Conservation (phyloP, 495 filamentous ascomycete genomes). For the Immersiella caudata region DNA sequence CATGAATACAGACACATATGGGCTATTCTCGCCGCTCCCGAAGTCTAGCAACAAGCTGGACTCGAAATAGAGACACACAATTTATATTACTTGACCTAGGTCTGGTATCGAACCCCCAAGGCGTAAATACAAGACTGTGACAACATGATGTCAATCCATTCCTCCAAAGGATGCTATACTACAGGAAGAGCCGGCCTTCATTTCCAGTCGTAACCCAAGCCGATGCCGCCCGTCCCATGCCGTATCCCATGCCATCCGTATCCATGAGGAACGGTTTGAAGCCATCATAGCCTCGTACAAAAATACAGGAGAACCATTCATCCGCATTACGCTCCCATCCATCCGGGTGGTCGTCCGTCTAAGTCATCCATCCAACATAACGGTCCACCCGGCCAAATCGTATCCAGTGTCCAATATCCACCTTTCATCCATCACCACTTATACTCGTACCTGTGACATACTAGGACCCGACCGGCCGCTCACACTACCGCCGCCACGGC, state of each 20-base stretch:
- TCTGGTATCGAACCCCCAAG: not conserved
- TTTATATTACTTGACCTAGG: not conserved
- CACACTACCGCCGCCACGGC: slow-evolving; percentile 43
- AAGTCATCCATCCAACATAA: not conserved
- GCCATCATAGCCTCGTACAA: slow-evolving; percentile 23
- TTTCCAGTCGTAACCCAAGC: slow-evolving; percentile 3
- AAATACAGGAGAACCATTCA: slow-evolving; percentile 2
- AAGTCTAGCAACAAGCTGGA: not conserved
- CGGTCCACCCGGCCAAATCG: not conserved
- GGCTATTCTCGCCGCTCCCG: not conserved
- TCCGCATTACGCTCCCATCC: slow-evolving; percentile 1
- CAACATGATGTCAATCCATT: slow-evolving; percentile 3
- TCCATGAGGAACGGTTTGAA: slow-evolving; percentile 19
- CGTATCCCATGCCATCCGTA: slow-evolving; percentile 6
- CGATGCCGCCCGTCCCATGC: slow-evolving; percentile 7
- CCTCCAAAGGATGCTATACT: slow-evolving; percentile 16
- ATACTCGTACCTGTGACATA: slow-evolving; percentile 54
- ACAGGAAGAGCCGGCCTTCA: slow-evolving; percentile 5
- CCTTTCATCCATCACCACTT: slow-evolving; percentile 7
- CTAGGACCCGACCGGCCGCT: slow-evolving; percentile 41
- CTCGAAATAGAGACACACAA: not conserved
- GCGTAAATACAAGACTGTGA: not conserved
- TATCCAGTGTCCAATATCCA: not conserved
- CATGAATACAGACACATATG: not conserved
- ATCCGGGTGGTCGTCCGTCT: not conserved